Base-by-base conservation (phyloP, 192 early-diverging fungal species). In the Backusella psychrophila region DNA sequence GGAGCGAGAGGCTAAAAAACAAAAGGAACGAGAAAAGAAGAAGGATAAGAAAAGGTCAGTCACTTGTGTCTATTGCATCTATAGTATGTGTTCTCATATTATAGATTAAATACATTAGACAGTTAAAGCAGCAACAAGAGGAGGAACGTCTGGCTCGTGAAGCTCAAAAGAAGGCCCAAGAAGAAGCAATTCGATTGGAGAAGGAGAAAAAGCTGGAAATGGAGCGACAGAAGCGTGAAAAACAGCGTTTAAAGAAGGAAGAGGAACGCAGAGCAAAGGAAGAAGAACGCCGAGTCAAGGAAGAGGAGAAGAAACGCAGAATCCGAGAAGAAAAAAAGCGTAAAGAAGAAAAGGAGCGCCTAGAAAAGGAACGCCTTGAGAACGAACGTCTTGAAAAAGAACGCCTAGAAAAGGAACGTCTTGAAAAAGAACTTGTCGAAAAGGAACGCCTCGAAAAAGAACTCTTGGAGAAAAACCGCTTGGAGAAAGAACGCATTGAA, bases 1-100 rank as follows among this genome's bases (percentile, higher is more conserved):
- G 36, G 87, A 87, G 69, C 82, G 86, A n/a, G 87, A 88, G 68
- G 81, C 78, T 19, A 85, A 86, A 53, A 89, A 84, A 38, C 78
- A 84, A 41, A 87, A 87, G 23, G 92, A 93, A 72, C 89, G 91
- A 59, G 91, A 91, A 83, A 89, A 85, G 72, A 93, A 93, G 83
- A 89, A 90, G 35, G 92, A 91, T 68, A 90, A 92, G 77, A 94
- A 93, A 73, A 86, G 92, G 93, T 92, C 83, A 75, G 75, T 52
- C 36, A 63, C 53, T 33, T 4, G 4, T 15, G 3, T 12, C 7
- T 3, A 56, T 21, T 12, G n/a, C 8, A 26, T 11, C 8, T 63
- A 0, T 14, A 12, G 11, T 26, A 29, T 12, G n/a, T 33, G 41
- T 44, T 46, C 67, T 75, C 21, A 35, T 65, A 23, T 6, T 39